Base-by-base conservation (phyloP, 1,284 basidiomycete genomes). In the Apiotrichum porosum region DNA sequence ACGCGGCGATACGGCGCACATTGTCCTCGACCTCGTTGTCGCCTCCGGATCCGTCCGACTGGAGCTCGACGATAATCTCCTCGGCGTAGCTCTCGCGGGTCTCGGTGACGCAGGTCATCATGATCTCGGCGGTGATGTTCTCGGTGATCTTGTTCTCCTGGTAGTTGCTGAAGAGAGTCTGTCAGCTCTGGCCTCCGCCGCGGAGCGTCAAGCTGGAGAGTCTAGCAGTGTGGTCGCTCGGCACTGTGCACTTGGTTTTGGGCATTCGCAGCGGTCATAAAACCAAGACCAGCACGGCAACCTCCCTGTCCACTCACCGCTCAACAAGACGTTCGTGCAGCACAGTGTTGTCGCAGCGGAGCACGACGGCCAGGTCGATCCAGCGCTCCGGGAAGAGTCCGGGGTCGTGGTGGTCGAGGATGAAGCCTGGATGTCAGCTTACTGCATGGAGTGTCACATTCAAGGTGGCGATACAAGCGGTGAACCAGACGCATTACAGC, bases 111-210 rank as follows among this genome's bases (percentile, higher is more conserved):
- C 95, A 85, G 30, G 92, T 84, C 64, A 89, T 81, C 93, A 98
- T 97, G 68, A 99, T 98, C 74, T 99, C 94, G 9, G 93, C 92
- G 61, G 93, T 85, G 73, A 98, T 94, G 71, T 99, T 99, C 73
- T 98, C 95, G 68, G 93, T 86, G 10, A 98, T 90, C 76, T 99
- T 99, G 68, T 89, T 88, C 38, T 91, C 72, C 1, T 86, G 76
- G 67, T 98, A 98, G 12, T 82, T 81, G 57, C 94, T 97, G 68
- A 9, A 24, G 12, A 6, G 36, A 26, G n/a, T n/a, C n/a, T n/a
- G n/a, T n/a, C n/a, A n/a, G n/a, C n/a, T n/a, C n/a, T n/a, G n/a
- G n/a, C n/a, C n/a, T n/a, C n/a, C n/a, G n/a, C n/a, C n/a, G n/a
- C n/a, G n/a, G n/a, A n/a, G 32, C 33, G 5, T 33, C 31, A 15